A percentile compares a stretch with the other conserved stretches of the same genome.
Conservation (phyloP, 306 rosid species). For the Cucumis hystrix region DNA sequence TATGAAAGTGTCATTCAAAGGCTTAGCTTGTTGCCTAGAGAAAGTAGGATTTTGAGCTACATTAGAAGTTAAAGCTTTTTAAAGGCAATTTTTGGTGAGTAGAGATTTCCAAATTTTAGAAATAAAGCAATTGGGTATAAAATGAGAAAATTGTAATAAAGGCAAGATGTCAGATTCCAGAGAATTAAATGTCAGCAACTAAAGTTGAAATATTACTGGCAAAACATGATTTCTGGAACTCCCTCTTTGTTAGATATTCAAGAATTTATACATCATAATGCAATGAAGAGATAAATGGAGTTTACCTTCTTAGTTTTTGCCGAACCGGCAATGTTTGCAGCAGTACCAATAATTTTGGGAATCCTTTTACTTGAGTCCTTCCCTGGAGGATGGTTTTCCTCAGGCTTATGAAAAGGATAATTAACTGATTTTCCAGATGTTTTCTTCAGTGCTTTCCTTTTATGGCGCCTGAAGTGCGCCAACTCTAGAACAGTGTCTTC, state of each 20-base stretch:
- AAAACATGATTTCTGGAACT: neutral
- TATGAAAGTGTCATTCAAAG: neutral
- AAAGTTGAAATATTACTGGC: neutral
- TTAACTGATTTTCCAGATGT: conserved; percentile 47
- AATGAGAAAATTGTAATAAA: neutral
- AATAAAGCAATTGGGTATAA: neutral
- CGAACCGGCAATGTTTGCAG: conserved; percentile 79
- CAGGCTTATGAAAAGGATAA: conserved; percentile 79
- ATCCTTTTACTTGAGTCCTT: conserved; percentile 85
- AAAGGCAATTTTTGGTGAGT: neutral
- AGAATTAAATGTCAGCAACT: neutral
- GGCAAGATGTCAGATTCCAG: neutral
- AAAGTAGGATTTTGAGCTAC: neutral
- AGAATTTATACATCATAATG: neutral
- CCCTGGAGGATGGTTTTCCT: conserved; percentile 94
- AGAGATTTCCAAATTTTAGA: neutral
- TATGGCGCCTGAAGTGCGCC: conserved; percentile 74
- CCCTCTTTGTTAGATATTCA: neutral
- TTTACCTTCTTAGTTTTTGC: conserved; percentile 72
- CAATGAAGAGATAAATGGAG: neutral
- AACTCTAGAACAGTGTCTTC: conserved; percentile 80
- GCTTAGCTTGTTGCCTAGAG: neutral
- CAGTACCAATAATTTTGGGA: conserved; percentile 80
- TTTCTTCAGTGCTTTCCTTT: conserved; percentile 77
- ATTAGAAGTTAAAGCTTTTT: neutral